phyloP scores from a whole-genome alignment of 1,139 yeast genomes.

The Scheffersomyces cryptocercus region DNA sequence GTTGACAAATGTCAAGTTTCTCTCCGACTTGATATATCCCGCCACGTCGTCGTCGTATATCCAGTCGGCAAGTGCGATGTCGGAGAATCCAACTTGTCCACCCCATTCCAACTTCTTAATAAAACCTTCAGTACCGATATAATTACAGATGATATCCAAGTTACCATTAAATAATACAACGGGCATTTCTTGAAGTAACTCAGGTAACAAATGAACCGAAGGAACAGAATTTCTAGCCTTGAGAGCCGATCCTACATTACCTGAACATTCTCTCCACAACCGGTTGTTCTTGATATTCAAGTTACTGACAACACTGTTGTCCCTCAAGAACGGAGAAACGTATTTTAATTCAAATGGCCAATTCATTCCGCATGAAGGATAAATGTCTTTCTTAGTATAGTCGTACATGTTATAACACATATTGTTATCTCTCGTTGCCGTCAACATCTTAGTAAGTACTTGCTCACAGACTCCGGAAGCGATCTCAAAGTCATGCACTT shows the following conservation, averaged over 20 bases:
- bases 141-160: constrained; percentile 86
- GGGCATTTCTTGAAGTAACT: constrained; percentile 58
- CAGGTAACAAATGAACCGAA: constrained; percentile 66
- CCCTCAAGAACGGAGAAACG: constrained; percentile 62
- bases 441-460: constrained; percentile 43
- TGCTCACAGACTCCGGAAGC: constrained; percentile 50
- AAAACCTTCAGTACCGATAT: constrained; percentile 69
- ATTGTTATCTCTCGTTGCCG: constrained; percentile 34
- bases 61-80: constrained; percentile 49
- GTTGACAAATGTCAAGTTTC: constrained; percentile 76
- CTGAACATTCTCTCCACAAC: constrained; percentile 78
- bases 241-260: constrained; percentile 54
- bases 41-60: constrained; percentile 44
- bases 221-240: constrained; percentile 57
- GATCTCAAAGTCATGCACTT: constrained; percentile 26
- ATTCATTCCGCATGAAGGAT: constrained; percentile 87
- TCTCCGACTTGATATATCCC: constrained; percentile 57
- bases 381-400: constrained; percentile 65
- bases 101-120: constrained; percentile 69
- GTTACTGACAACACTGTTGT: constrained; percentile 55
- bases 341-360: constrained; percentile 82
- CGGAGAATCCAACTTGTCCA: constrained; percentile 59
- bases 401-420: constrained; percentile 85
- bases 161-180: constrained; percentile 84
- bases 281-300: constrained; percentile 51